phyloP scores from a whole-genome alignment of 495 filamentous ascomycete species.

The Aspergillus panamensis region DNA sequence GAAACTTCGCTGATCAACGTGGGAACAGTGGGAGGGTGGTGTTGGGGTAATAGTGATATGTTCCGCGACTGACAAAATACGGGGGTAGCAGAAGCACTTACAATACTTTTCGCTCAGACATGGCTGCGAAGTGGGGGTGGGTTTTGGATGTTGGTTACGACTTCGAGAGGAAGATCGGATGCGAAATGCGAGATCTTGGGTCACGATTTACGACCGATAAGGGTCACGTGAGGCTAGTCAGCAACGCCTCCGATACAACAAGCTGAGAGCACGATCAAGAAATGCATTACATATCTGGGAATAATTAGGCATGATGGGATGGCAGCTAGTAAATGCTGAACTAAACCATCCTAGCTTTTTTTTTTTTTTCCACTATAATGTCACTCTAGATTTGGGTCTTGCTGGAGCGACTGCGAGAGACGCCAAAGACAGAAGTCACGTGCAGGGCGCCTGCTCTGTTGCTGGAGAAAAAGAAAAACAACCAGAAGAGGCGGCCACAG shows the following conservation, averaged over 20 bases:
- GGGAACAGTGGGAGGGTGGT: too few relatives aligned
- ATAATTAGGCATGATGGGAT: too few relatives aligned
- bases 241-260: neutral
- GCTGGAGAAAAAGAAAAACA: neutral
- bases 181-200: neutral
- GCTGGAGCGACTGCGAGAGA: neutral
- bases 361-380: too few relatives aligned
- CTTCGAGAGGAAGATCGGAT: neutral
- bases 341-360: too few relatives aligned
- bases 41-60: too few relatives aligned
- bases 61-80: too few relatives aligned
- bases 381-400: too few relatives aligned
- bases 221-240: conserved; percentile 5
- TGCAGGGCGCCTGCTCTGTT: neutral
- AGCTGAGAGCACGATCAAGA: neutral
- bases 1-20: too few relatives aligned
- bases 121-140: conserved; percentile 36
- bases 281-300: too few relatives aligned
- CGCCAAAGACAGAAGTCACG: neutral
- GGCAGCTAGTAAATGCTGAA: too few relatives aligned
- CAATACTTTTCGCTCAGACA: conserved; percentile 69
- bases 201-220: neutral
- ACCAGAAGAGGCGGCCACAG: neutral
- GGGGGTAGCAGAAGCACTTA: conserved; percentile 22
- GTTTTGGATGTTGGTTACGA: neutral